Conservation (phyloP, 352 stramenopile genomes). For the Phytophthora hibernalis region DNA sequence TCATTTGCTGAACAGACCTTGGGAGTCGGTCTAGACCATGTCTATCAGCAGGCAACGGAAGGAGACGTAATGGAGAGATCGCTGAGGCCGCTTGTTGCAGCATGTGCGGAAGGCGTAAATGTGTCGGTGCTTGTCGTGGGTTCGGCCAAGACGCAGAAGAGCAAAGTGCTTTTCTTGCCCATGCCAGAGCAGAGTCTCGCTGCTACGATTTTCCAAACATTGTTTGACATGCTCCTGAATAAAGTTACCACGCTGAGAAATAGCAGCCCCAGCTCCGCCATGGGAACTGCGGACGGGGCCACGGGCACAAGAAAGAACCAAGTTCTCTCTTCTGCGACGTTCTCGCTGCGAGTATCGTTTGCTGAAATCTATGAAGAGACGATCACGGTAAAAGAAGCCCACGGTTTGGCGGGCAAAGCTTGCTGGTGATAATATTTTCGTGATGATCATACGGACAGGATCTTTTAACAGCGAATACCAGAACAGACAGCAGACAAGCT, state of each 20-base stretch:
- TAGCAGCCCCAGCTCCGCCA: background rate
- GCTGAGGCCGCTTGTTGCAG: constrained; percentile 45
- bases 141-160: constrained; percentile 46
- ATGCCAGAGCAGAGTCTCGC: constrained; percentile 41
- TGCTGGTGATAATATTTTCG: background rate
- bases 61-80: constrained; percentile 56
- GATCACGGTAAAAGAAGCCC: constrained; percentile 38
- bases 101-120: constrained; percentile 64
- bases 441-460: constrained; percentile 26
- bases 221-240: constrained; percentile 39
- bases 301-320: constrained; percentile 12
- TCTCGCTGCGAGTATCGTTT: constrained; percentile 53
- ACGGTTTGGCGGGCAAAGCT: background rate
- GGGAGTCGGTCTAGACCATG: constrained; percentile 42
- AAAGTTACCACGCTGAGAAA: constrained; percentile 38
- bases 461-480: constrained; percentile 23
- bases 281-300: background rate
- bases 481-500: constrained; percentile 4
- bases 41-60: constrained; percentile 51
- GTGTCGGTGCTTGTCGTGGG: constrained; percentile 51
- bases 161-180: constrained; percentile 45
- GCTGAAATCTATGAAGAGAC: constrained; percentile 66
- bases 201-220: constrained; percentile 37
- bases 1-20: constrained; percentile 30
- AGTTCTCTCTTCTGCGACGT: constrained; percentile 21